These are phyloP conservation scores for Glycine tomentella DNA, from an alignment of 306 rosid species.

Conservation along the genomic window DNA sequence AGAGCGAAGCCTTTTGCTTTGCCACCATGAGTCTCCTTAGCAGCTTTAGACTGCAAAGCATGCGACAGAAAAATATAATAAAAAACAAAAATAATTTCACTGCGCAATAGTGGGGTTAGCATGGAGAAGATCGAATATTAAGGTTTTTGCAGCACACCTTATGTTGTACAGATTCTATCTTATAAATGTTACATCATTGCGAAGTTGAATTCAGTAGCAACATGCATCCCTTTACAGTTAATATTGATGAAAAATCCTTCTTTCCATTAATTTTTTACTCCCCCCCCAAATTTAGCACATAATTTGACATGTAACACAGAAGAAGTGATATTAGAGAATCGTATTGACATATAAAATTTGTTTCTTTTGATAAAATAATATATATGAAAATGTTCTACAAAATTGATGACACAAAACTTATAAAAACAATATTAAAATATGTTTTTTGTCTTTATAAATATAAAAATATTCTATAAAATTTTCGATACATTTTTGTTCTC, in stretches of 20 bases:
- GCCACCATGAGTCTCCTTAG: background rate
- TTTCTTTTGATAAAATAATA: background rate
- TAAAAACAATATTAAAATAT: background rate
- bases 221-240: too few relatives aligned
- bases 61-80: slow-evolving; percentile 28
- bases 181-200: background rate
- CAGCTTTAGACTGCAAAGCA: slow-evolving; percentile 33
- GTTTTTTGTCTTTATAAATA: too few relatives aligned
- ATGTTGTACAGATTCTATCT: background rate
- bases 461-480: too few relatives aligned
- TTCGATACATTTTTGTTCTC: too few relatives aligned
- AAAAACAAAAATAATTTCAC: background rate
- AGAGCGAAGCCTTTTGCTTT: slow-evolving; percentile 33
- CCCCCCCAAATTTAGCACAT: too few relatives aligned
- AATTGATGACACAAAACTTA: background rate
- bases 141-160: slow-evolving; percentile 16
- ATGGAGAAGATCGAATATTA: background rate
- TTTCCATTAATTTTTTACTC: too few relatives aligned
- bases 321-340: background rate
- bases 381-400: background rate
- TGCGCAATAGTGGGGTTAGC: too few relatives aligned
- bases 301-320: too few relatives aligned
- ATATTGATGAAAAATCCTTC: too few relatives aligned
- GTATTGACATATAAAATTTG: background rate
- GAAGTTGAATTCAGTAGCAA: too few relatives aligned